phyloP scores from a whole-genome alignment of 1,139 yeast species.

The Lodderomyces elongisporus region DNA sequence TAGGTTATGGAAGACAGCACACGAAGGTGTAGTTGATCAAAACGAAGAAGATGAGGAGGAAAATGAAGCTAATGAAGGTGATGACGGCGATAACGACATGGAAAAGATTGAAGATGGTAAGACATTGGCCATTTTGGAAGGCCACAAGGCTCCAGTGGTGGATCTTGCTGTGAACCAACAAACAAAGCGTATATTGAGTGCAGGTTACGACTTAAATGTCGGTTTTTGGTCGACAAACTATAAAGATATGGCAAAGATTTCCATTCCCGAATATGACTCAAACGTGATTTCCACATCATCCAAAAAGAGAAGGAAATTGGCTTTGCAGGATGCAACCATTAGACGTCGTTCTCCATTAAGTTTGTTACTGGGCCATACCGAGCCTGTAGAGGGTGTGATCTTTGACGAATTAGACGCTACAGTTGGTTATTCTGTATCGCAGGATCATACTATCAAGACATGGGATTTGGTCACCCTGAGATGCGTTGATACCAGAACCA shows the following conservation, averaged over 20 bases:
- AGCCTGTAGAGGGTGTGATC: slow-evolving; percentile 80
- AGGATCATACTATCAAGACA: slow-evolving; percentile 90
- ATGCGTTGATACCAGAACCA: slow-evolving; percentile 80
- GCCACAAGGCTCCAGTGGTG: slow-evolving; percentile 84
- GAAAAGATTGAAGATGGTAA: slow-evolving; percentile 55
- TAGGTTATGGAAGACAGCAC: slow-evolving; percentile 77
- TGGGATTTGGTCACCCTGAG: slow-evolving; percentile 90
- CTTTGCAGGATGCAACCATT: slow-evolving; percentile 69
- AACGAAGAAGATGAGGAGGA: slow-evolving; percentile 33
- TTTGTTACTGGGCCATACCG: slow-evolving; percentile 72
- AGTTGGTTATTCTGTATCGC: slow-evolving; percentile 90
- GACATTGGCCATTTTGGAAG: slow-evolving; percentile 78
- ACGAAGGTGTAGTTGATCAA: slow-evolving; percentile 29
- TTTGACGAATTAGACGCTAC: slow-evolving; percentile 70
- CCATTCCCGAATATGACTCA: slow-evolving; percentile 50
- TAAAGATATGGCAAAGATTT: slow-evolving; percentile 76
- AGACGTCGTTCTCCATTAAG: slow-evolving; percentile 80
- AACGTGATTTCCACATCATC: slow-evolving; percentile 67
- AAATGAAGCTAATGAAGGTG: slow-evolving; percentile 31
- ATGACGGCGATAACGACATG: slow-evolving; percentile 30
- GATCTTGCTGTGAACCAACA: slow-evolving; percentile 57
- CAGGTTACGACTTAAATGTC: slow-evolving; percentile 74
- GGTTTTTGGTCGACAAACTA: slow-evolving; percentile 86
- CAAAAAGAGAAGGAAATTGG: slow-evolving; percentile 82
- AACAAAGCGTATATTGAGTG: slow-evolving; percentile 66